A percentile compares a stretch with the other conserved stretches of the same genome.
Conservation (phyloP, 345 rosid species). For the Viola odorata region DNA sequence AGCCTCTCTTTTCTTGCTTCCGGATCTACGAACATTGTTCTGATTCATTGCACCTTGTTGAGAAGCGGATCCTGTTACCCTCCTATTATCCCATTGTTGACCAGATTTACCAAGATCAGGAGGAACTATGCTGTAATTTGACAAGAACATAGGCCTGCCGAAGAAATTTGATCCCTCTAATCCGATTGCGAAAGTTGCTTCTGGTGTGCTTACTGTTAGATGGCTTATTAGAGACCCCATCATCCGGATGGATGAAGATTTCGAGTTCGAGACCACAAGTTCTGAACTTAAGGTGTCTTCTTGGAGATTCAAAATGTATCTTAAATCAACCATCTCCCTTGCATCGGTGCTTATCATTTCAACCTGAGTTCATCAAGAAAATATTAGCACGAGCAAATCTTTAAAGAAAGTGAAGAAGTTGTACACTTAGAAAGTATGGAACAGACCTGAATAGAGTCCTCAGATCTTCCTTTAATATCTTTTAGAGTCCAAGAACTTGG, state of each 20-base stretch:
- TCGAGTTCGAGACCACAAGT: slow-evolving; percentile 43
- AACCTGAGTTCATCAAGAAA: slow-evolving; percentile 35
- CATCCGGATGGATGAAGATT: slow-evolving; percentile 32
- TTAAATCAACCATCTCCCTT: slow-evolving; percentile 43
- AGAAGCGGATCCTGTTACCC: slow-evolving; percentile 10
- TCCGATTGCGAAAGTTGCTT: slow-evolving; percentile 74
- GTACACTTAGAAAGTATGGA: not conserved
- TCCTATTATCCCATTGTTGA: slow-evolving; percentile 18
- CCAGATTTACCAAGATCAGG: slow-evolving; percentile 27
- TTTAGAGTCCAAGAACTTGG: slow-evolving; percentile 47
- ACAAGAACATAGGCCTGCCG: slow-evolving; percentile 31
- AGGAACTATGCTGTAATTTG: slow-evolving; percentile 42
- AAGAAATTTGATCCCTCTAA: slow-evolving; percentile 59
- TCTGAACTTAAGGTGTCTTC: slow-evolving; percentile 53
- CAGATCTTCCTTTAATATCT: slow-evolving; percentile 51
- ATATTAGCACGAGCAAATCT: not conserved
- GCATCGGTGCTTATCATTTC: slow-evolving; percentile 51
- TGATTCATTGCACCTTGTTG: slow-evolving; percentile 12
- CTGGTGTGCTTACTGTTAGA: slow-evolving; percentile 78
- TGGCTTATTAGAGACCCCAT: slow-evolving; percentile 58
- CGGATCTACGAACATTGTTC: slow-evolving; percentile 8
- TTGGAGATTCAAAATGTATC: slow-evolving; percentile 42
- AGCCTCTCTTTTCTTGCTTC: not conserved
- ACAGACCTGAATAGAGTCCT: slow-evolving; percentile 45
- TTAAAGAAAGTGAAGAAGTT: not conserved